These are phyloP conservation scores for Fusarium siculi DNA, from an alignment of 2,329 filamentous ascomycete species.

Conservation along the genomic window DNA sequence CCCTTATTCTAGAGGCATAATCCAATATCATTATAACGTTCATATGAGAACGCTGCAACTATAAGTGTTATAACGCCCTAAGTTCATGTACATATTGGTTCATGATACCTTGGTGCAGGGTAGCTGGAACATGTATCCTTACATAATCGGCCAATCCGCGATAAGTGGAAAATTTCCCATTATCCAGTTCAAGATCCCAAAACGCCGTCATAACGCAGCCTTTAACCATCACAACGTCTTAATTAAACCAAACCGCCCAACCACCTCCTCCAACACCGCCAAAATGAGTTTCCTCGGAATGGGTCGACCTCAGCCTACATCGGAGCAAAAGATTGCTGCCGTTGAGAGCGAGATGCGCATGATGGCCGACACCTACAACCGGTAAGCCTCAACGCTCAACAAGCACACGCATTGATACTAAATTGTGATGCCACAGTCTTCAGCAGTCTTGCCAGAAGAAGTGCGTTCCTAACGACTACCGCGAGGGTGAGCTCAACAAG, in stretches of 20 bases:
- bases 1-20: rapidly evolving
- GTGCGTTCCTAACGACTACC: constrained; percentile 92
- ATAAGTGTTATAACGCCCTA: neutral
- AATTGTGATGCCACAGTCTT: constrained; percentile 64
- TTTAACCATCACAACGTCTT: constrained; percentile 4
- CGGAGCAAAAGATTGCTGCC: constrained; percentile 95
- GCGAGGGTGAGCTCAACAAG: constrained; percentile 97
- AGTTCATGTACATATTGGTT: neutral
- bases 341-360: constrained; percentile 98
- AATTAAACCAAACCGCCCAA: neutral
- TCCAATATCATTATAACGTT: neutral
- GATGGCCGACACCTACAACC: constrained; percentile 97
- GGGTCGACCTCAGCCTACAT: constrained; percentile 82
- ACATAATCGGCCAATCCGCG: constrained; percentile 38
- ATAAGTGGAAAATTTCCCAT: constrained; percentile 44
- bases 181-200: constrained; percentile 13
- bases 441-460: constrained; percentile 92
- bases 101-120: constrained; percentile 20
- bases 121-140: constrained; percentile 23
- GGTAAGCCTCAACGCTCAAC: constrained; percentile 64
- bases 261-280: constrained; percentile 25
- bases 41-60: no score
- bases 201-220: constrained; percentile 25
- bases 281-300: constrained; percentile 61
- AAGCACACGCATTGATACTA: neutral